Conservation (phyloP, 345 rosid species). For the Kandelia obovata region DNA sequence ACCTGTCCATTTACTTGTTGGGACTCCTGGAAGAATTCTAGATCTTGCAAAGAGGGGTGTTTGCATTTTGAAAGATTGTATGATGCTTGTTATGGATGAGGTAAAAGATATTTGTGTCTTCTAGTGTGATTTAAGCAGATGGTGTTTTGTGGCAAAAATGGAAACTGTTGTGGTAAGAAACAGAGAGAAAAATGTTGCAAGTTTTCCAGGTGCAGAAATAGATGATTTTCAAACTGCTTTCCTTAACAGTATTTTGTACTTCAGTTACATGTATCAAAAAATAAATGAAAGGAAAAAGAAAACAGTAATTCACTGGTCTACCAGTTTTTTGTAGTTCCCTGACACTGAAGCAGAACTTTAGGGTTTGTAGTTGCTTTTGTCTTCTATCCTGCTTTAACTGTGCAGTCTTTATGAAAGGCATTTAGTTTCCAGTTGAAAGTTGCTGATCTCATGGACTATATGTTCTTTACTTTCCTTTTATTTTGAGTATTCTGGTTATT, state of each 20-base stretch:
- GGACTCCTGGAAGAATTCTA: conserved; percentile 96
- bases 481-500: no score
- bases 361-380: no score
- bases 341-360: no score
- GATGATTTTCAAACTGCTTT: not conserved
- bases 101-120: conserved; percentile 24
- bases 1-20: conserved; percentile 95
- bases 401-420: not conserved
- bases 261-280: no score
- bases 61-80: conserved; percentile 89
- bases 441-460: not conserved
- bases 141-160: not conserved
- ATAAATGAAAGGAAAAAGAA: no score
- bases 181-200: not conserved
- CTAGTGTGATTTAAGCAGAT: not conserved
- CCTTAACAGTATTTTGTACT: not conserved
- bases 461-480: no score
- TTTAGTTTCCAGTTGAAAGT: not conserved
- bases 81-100: conserved; percentile 99
- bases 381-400: no score
- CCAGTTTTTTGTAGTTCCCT: no score
- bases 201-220: not conserved
- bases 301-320: no score
- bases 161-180: not conserved
- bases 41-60: conserved; percentile 96